phyloP scores from a whole-genome alignment of 129 eudicot genomes.

The Lactuca saligna region DNA sequence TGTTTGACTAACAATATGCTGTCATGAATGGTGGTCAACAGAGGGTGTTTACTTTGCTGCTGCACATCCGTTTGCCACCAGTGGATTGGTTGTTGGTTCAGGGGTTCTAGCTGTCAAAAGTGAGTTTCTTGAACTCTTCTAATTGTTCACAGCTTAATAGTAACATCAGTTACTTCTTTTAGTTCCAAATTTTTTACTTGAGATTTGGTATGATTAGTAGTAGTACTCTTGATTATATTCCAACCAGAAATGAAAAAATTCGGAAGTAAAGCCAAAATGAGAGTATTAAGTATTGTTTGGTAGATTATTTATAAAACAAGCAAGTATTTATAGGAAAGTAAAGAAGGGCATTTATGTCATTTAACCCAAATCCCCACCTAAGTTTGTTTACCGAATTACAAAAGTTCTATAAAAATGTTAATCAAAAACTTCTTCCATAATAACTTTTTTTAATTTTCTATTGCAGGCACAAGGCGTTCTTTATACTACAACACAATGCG shows the following conservation, averaged over 20 bases:
- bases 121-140: constrained; percentile 30
- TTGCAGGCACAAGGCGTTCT: constrained; percentile 83
- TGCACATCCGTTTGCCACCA: constrained; percentile 64
- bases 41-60: constrained; percentile 79
- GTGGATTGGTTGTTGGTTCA: constrained; percentile 64
- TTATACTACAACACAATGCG: constrained; percentile 73
- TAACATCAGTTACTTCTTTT: not conserved
- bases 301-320: too few relatives aligned
- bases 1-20: constrained; percentile 17
- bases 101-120: constrained; percentile 67
- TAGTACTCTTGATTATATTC: not conserved
- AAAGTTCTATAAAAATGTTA: not conserved
- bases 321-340: too few relatives aligned
- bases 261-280: too few relatives aligned
- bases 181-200: constrained; percentile 4
- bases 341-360: too few relatives aligned
- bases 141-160: constrained; percentile 14
- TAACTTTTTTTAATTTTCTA: constrained; percentile 18
- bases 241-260: not conserved
- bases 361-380: not conserved
- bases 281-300: too few relatives aligned
- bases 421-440: constrained; percentile 1
- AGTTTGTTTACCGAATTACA: constrained; percentile 6
- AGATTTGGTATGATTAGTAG: not conserved
- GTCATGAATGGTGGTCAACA: constrained; percentile 37